phyloP scores from a whole-genome alignment of 768 basidiomycete genomes.

The Trametes cubensis region DNA sequence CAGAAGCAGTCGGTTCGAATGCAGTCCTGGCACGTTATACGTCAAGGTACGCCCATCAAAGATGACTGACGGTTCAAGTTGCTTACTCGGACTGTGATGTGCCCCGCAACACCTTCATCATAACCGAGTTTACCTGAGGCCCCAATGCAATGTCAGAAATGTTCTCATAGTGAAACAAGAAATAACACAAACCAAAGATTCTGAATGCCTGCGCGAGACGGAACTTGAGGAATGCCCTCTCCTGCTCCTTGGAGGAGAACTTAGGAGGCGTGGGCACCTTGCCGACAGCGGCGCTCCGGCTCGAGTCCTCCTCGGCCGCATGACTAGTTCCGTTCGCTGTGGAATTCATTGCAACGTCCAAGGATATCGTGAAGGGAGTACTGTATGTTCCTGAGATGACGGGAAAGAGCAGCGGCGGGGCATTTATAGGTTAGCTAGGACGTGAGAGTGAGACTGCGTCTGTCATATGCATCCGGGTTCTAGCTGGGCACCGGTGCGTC shows the following conservation, averaged over 20 bases:
- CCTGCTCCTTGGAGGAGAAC: constrained; percentile 40
- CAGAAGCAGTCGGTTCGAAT: constrained; percentile 47
- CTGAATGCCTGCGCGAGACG: constrained; percentile 50
- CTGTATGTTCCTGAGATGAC: neutral
- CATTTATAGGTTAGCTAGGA: too few species aligned
- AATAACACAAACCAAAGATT: constrained; percentile 42
- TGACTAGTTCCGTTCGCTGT: neutral
- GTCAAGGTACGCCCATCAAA: neutral
- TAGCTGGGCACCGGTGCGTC: too few species aligned
- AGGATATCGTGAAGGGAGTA: neutral
- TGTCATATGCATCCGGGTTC: too few species aligned
- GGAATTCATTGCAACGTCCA: constrained; percentile 5
- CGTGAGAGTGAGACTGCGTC: too few species aligned
- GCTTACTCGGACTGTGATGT: constrained; percentile 49
- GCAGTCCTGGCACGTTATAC: constrained; percentile 36
- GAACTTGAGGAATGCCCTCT: constrained; percentile 48
- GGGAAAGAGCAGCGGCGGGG: neutral
- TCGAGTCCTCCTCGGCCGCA: neutral
- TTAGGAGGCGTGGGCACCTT: constrained; percentile 28
- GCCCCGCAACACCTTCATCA: constrained; percentile 52
- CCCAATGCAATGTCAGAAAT: neutral
- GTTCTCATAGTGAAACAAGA: neutral
- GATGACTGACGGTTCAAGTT: too few species aligned
- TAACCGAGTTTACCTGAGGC: constrained; percentile 40
- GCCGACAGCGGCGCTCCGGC: constrained; percentile 6